A percentile compares a stretch with the other conserved stretches of the same genome.
phyloP scores from a whole-genome alignment of 2,329 filamentous ascomycete genomes.

The Didymella keratinophila region DNA sequence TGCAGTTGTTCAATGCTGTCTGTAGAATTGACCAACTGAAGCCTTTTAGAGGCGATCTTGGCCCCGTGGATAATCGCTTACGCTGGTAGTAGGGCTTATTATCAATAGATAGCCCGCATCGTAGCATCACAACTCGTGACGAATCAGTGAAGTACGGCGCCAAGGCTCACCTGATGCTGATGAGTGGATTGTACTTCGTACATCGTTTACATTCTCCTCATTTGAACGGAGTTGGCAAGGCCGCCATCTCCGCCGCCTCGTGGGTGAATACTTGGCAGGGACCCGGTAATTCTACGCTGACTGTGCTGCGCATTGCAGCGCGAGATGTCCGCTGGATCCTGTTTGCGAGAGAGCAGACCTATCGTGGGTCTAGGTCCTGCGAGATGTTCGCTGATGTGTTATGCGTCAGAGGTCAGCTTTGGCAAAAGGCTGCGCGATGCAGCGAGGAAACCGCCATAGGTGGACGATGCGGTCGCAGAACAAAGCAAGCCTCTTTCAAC shows the following conservation, averaged over 20 bases:
- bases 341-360: neutral
- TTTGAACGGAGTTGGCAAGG: neutral
- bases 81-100: conserved; percentile 8
- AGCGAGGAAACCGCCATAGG: conserved; percentile 1
- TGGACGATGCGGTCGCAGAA: neutral
- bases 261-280: neutral
- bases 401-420: conserved; percentile 5
- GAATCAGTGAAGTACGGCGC: conserved; percentile 4
- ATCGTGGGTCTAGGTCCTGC: neutral
- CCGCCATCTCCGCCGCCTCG: neutral
- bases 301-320: conserved; percentile 15
- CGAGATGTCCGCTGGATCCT: conserved; percentile 5
- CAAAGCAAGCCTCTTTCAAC: neutral
- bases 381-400: conserved; percentile 12
- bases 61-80: conserved; percentile 3
- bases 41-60: conserved; percentile 7
- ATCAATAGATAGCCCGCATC: conserved; percentile 17
- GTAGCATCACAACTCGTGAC: neutral
- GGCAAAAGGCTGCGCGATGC: conserved; percentile 1
- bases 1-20: neutral
- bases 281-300: conserved; percentile 10
- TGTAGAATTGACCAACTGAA: neutral
- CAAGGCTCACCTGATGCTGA: conserved; percentile 17
- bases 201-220: conserved; percentile 4
- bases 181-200: conserved; percentile 6